Conservation (phyloP, 2,329 filamentous ascomycete species). For the Helicocarpus griseus region DNA sequence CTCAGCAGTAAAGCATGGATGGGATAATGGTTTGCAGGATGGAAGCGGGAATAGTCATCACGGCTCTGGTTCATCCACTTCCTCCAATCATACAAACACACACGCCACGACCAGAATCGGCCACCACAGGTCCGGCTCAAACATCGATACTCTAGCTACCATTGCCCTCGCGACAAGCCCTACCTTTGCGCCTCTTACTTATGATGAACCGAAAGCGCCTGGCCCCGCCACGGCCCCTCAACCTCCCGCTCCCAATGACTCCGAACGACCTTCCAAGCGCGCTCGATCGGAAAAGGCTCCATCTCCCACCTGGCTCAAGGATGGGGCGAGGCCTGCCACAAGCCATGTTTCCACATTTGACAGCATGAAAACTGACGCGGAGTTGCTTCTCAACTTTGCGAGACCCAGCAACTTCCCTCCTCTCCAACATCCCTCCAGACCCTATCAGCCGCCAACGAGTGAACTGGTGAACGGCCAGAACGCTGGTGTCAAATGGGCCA, state of each 20-base stretch:
- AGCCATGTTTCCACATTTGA: slow-evolving; percentile 20
- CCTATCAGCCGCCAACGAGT: slow-evolving; percentile 16
- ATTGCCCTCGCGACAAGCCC: slow-evolving; percentile 42
- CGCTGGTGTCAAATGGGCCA: slow-evolving; percentile 3
- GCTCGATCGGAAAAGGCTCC: slow-evolving; percentile 49
- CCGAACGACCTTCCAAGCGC: slow-evolving; percentile 48
- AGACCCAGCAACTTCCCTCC: slow-evolving; percentile 28
- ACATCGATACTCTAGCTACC: slow-evolving; percentile 41
- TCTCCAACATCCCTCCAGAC: slow-evolving; percentile 2
- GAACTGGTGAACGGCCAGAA: slow-evolving; percentile 22
- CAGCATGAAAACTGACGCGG: slow-evolving; percentile 38
- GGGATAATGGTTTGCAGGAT: slow-evolving; percentile 9
- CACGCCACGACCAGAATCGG: slow-evolving; percentile 20
- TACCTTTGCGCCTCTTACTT: slow-evolving; percentile 29
- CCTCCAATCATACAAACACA: background rate
- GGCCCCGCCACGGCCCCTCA: slow-evolving; percentile 18
- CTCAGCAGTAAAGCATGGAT: slow-evolving; percentile 16
- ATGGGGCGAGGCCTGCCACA: slow-evolving; percentile 18
- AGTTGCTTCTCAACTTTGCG: slow-evolving; percentile 38
- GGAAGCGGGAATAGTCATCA: slow-evolving; percentile 1
- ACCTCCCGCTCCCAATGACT: slow-evolving; percentile 19
- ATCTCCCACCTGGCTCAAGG: slow-evolving; percentile 29
- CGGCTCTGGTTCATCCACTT: background rate
- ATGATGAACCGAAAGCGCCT: slow-evolving; percentile 18
- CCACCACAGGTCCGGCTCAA: slow-evolving; percentile 37